These are phyloP conservation scores for Cordia subcordata DNA, from an alignment of 257 asterid species.

Conservation along the genomic window DNA sequence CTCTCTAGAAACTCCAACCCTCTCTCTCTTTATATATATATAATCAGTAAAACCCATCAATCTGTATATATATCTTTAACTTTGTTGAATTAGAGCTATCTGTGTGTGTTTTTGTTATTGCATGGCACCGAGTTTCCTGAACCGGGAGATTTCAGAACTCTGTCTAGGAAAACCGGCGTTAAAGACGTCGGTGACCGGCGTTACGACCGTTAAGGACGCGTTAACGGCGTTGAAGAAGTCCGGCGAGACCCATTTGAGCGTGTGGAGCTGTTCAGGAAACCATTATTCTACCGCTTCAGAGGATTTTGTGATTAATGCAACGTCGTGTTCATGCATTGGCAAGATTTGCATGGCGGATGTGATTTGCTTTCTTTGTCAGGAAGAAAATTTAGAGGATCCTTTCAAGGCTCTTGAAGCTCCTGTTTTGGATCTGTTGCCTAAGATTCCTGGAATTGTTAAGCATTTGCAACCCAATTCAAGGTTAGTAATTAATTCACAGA, in stretches of 20 bases:
- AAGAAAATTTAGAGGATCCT: slow-evolving; percentile 52
- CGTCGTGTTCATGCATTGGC: slow-evolving; percentile 48
- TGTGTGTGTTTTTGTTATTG: slow-evolving; percentile 25
- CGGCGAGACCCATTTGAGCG: slow-evolving; percentile 50
- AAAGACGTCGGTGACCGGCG: slow-evolving; percentile 42
- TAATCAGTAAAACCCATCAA: background rate
- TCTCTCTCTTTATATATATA: background rate
- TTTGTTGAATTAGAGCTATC: background rate
- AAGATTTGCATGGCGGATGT: slow-evolving; percentile 57
- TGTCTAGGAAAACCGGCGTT: slow-evolving; percentile 83
- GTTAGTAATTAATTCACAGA: no score
- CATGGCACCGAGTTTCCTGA: slow-evolving; percentile 75
- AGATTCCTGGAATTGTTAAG: slow-evolving; percentile 37
- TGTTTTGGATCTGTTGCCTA: slow-evolving; percentile 37
- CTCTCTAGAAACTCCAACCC: background rate
- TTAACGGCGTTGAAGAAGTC: slow-evolving; percentile 43
- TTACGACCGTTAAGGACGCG: slow-evolving; percentile 46
- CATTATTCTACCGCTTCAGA: slow-evolving; percentile 12
- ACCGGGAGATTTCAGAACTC: slow-evolving; percentile 61
- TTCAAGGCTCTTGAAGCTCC: slow-evolving; percentile 57
- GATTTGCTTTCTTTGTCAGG: slow-evolving; percentile 56
- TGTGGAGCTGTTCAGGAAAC: slow-evolving; percentile 42
- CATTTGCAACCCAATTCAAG: slow-evolving; percentile 67
- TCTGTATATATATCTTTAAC: background rate
- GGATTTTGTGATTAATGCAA: slow-evolving; percentile 1